Evolutionary conservation across 2,329 filamentous ascomycete genomes (phyloP).

Genomic region (Sclerotinia nivalis): DNA sequence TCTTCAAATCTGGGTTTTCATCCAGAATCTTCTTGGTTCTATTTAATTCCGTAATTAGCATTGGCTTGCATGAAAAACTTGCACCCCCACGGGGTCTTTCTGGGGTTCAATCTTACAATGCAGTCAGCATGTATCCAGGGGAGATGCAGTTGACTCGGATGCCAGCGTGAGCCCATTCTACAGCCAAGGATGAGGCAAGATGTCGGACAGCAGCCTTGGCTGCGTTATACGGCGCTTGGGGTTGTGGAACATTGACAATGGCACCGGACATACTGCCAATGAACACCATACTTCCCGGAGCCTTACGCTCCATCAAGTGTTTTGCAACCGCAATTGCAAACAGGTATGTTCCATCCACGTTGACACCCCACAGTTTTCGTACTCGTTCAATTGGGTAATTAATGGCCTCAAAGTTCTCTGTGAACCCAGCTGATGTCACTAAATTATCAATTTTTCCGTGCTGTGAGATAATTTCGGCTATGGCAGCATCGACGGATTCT

Average conservation of each 20-base stretch:
- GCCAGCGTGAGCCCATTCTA: slow-evolving; percentile 86
- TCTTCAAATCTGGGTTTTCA: slow-evolving; percentile 85
- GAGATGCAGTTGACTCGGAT: slow-evolving; percentile 96
- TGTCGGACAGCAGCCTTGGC: slow-evolving; percentile 92
- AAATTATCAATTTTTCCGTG: slow-evolving; percentile 88
- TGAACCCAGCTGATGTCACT: slow-evolving; percentile 95
- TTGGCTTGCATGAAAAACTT: background rate
- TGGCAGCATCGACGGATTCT: slow-evolving; percentile 72
- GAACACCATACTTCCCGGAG: slow-evolving; percentile 83
- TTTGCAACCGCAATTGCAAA: slow-evolving; percentile 83
- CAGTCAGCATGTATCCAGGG: slow-evolving; percentile 95
- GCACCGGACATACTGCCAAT: slow-evolving; percentile 93
- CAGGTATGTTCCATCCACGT: slow-evolving; percentile 89
- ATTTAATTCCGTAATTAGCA: slow-evolving; percentile 25
- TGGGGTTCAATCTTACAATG: slow-evolving; percentile 62
- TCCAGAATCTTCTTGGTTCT: slow-evolving; percentile 93
- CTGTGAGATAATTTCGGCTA: slow-evolving; percentile 64
- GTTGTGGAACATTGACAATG: slow-evolving; percentile 94
- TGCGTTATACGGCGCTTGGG: slow-evolving; percentile 89
- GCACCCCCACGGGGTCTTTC: slow-evolving; percentile 17
- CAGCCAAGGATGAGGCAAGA: slow-evolving; percentile 80
- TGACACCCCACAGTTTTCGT: slow-evolving; percentile 91
- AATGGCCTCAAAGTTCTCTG: slow-evolving; percentile 91
- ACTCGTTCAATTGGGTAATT: slow-evolving; percentile 89
- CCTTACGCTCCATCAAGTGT: slow-evolving; percentile 81